Evolutionary conservation across 768 basidiomycete species (phyloP).

Genomic region (Macrolepiota dolichaula): DNA sequence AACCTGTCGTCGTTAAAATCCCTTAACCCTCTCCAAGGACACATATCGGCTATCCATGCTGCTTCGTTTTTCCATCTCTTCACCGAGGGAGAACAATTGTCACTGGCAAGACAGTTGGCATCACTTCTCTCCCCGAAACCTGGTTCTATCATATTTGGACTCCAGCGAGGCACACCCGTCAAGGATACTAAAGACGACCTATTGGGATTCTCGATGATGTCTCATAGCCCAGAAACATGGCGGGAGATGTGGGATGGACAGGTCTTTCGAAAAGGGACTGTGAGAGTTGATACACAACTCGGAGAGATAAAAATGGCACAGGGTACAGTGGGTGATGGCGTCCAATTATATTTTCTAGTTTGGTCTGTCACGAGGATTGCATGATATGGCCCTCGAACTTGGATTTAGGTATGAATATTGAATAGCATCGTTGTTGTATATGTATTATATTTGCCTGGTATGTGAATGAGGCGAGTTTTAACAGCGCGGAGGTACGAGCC

Average conservation of each 20-base stretch:
- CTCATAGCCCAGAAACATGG: neutral
- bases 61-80: slow-evolving; percentile 37
- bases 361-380: slow-evolving; percentile 4
- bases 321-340: neutral
- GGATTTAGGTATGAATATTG: neutral
- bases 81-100: slow-evolving; percentile 25
- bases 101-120: slow-evolving; percentile 27
- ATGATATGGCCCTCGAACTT: neutral
- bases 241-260: neutral
- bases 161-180: neutral
- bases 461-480: no score
- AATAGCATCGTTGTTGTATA: neutral
- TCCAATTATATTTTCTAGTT: neutral
- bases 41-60: slow-evolving; percentile 44
- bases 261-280: neutral
- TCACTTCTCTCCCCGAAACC: neutral
- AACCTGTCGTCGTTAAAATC: slow-evolving; percentile 13
- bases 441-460: no score
- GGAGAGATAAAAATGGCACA: neutral
- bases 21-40: slow-evolving; percentile 33
- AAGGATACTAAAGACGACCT: neutral
- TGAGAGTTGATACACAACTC: neutral
- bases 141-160: neutral
- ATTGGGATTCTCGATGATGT: neutral
- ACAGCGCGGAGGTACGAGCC: no score